These are phyloP conservation scores for Skeletonema grethae DNA, from an alignment of 108 stramenopile genomes.

Conservation along the genomic window DNA sequence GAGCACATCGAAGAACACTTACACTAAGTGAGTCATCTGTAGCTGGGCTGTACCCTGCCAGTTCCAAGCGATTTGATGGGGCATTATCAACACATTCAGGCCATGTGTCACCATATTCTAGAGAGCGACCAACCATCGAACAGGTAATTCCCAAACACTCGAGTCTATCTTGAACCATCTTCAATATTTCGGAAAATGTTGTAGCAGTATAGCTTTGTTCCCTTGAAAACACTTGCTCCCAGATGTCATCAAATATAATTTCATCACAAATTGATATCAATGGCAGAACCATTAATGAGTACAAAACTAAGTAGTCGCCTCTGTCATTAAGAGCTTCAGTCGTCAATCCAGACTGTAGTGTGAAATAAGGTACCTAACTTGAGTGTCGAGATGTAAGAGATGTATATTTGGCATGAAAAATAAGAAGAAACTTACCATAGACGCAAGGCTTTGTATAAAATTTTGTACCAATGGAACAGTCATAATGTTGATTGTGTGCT, in stretches of 20 bases:
- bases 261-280: conserved; percentile 44
- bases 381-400: background rate
- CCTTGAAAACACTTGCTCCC: conserved; percentile 16
- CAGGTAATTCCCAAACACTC: conserved; percentile 45
- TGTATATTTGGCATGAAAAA: no score
- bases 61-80: background rate
- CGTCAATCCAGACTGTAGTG: background rate
- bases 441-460: conserved; percentile 49
- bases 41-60: conserved; percentile 36
- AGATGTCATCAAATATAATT: conserved; percentile 22
- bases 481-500: conserved; percentile 56
- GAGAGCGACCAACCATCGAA: conserved; percentile 16
- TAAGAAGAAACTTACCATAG: conserved; percentile 10
- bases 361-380: background rate
- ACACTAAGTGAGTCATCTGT: conserved; percentile 26
- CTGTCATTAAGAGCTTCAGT: background rate
- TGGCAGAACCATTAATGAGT: conserved; percentile 40
- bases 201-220: background rate
- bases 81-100: conserved; percentile 11
- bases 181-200: conserved; percentile 15
- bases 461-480: conserved; percentile 60
- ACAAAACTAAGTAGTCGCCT: conserved; percentile 9
- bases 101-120: background rate
- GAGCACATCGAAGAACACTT: conserved; percentile 3
- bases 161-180: conserved; percentile 30